A percentile compares a stretch with the other conserved stretches of the same genome.
Evolutionary conservation across 2,329 filamentous ascomycete species (phyloP).

Genomic region (Fusarium buharicum): DNA sequence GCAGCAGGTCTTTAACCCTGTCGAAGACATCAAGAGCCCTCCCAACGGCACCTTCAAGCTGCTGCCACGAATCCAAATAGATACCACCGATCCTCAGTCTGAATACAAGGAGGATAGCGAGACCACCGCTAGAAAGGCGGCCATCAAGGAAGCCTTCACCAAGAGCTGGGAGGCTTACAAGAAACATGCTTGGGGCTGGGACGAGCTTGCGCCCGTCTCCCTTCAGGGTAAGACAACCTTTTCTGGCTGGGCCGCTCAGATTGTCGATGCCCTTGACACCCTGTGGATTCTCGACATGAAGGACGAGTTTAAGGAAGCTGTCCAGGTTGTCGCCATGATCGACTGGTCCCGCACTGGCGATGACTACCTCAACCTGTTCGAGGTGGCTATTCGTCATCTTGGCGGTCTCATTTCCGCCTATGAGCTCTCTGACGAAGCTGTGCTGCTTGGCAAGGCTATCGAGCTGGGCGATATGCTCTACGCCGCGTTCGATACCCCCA

Average conservation of each 20-base stretch:
- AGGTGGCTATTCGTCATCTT: slow-evolving; percentile 68
- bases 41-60: slow-evolving; percentile 51
- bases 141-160: slow-evolving; percentile 54
- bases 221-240: slow-evolving; percentile 59
- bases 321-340: slow-evolving; percentile 60
- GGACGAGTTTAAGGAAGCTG: slow-evolving; percentile 64
- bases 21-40: slow-evolving; percentile 46
- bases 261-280: slow-evolving; percentile 69
- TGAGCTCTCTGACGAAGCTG: slow-evolving; percentile 59
- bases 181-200: slow-evolving; percentile 64
- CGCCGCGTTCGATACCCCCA: slow-evolving; percentile 64
- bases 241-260: slow-evolving; percentile 66
- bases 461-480: slow-evolving; percentile 66
- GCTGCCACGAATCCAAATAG: slow-evolving; percentile 57
- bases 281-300: slow-evolving; percentile 69
- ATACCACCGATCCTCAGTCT: slow-evolving; percentile 50
- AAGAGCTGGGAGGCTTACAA: slow-evolving; percentile 65
- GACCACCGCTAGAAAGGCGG: slow-evolving; percentile 50
- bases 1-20: slow-evolving; percentile 48
- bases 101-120: slow-evolving; percentile 55
- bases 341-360: slow-evolving; percentile 63
- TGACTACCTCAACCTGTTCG: slow-evolving; percentile 66
- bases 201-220: slow-evolving; percentile 64
- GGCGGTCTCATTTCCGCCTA: slow-evolving; percentile 64
- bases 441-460: slow-evolving; percentile 61